Evolutionary conservation across 2,329 filamentous ascomycete genomes (phyloP), one percentile per base, ranked within the genome.

Genomic region (Stemphylium vesicarium): DNA sequence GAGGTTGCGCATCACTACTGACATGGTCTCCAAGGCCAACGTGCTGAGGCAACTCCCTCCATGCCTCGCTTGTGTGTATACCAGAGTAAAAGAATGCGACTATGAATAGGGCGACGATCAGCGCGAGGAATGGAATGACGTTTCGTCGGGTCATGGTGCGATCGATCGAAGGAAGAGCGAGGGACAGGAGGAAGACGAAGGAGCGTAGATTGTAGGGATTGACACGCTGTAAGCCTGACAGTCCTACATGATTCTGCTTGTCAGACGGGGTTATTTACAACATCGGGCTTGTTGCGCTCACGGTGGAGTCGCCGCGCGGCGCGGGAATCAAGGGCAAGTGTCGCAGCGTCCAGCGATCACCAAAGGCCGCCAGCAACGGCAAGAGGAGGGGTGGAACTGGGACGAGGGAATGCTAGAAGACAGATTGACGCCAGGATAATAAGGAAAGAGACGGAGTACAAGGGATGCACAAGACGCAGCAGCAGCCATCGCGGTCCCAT

Each of bases 61-160:
- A 78, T 58, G 73, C 69, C 40, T 74, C 67, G 37, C 67, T 69
- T 12, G 65, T 60, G 15, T 67, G 61, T 16, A 65, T 59, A 47
- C 62, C 70, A 26, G 75, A 74, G 56, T 77, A 77, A 50, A 79
- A 69, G 61, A 79, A 75, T 51, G 77, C 65, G 53, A 78, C 63
- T 38, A 78, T 66, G 43, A 76, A 60, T 29, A 69, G 38, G 33
- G 66, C 58, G n/a, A 65, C 53, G 16, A 59, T 53, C 12, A 72
- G 49, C 38, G 71, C 71, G 35, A 75, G 60, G 32, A 75, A 52
- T 1, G 74, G 72, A 20, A 72, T 54, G 38, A 67, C 56, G 36
- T 64, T 72, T 50, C 64, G 62, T 52, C 68, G 66, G 47, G 57
- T 66, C 70, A 73, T 71, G 47, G 26, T 60, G 64, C 24, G 36